Evolutionary conservation across 164 flowering plant species (phyloP).

Genomic region (Hamamelis virginiana): DNA sequence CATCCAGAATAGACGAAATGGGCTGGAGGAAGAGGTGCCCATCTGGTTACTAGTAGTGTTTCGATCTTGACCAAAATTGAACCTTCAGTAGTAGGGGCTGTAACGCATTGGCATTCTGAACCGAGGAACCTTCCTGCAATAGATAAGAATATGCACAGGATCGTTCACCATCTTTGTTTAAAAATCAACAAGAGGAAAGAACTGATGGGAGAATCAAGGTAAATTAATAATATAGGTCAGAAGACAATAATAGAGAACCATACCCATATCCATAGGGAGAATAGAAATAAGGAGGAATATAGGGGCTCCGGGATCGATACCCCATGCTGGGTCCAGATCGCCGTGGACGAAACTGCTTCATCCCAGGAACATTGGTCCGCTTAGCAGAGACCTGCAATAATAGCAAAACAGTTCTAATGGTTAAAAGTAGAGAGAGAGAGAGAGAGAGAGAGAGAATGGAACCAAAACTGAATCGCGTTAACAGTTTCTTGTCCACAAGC

Average conservation of each 20-base stretch:
- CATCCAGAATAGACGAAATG: not conserved
- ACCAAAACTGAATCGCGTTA: not conserved
- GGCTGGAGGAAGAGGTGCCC: not conserved
- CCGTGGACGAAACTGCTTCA: constrained; percentile 59
- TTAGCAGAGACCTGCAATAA: constrained; percentile 49
- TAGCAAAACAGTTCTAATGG: not conserved
- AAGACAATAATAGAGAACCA: not conserved
- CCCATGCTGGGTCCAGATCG: constrained; percentile 45
- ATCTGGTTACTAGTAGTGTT: not conserved
- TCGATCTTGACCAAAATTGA: not conserved
- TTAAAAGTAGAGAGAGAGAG: not conserved
- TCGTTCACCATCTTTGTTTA: too few species aligned
- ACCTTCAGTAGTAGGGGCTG: constrained; percentile 47
- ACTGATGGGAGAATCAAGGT: too few species aligned
- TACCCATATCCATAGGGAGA: constrained; percentile 74
- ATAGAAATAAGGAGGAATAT: constrained; percentile 41
- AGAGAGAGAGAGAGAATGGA: not conserved
- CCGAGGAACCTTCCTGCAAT: constrained; percentile 61
- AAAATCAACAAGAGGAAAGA: too few species aligned
- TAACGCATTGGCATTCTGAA: constrained; percentile 57
- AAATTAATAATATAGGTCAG: too few species aligned
- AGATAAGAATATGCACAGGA: not conserved
- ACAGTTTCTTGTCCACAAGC: not conserved
- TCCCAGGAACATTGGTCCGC: constrained; percentile 67
- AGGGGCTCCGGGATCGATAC: constrained; percentile 36